Conservation (phyloP, 2,329 filamentous ascomycete genomes). For the Scytalidium sp. region DNA sequence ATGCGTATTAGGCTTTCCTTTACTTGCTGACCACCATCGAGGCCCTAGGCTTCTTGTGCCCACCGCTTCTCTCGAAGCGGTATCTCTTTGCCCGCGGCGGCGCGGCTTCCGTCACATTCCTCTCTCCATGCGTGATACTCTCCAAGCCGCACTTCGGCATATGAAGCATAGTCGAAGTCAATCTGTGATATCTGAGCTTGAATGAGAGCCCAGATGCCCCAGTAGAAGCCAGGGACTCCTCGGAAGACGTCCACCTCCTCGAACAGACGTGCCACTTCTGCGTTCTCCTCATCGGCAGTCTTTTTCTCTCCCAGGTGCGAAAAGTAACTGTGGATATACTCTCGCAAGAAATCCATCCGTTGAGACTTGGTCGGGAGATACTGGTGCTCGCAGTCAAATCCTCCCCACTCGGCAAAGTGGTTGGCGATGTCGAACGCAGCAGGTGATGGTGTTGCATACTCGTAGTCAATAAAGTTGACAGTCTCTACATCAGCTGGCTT, state of each 20-base stretch:
- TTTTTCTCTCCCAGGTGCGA: conserved; percentile 41
- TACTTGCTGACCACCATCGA: no score
- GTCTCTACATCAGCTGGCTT: conserved; percentile 39
- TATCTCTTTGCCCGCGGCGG: conserved; percentile 52
- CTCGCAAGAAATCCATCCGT: conserved; percentile 75
- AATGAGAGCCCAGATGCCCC: conserved; percentile 95
- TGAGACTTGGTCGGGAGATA: conserved; percentile 76
- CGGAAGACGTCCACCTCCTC: conserved; percentile 83
- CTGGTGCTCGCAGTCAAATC: conserved; percentile 89
- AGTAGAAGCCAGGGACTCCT: conserved; percentile 84
- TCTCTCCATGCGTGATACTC: conserved; percentile 94
- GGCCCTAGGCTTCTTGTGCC: conserved; percentile 39
- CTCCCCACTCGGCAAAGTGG: conserved; percentile 98
- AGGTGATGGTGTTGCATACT: conserved; percentile 92
- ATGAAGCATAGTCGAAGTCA: conserved; percentile 92
- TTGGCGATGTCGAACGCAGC: conserved; percentile 96
- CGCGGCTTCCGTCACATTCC: conserved; percentile 63
- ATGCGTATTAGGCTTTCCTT: no score
- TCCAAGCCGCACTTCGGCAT: conserved; percentile 79
- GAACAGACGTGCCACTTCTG: conserved; percentile 67
- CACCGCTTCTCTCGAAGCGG: conserved; percentile 78
- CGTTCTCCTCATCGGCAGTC: conserved; percentile 44
- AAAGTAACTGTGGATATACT: conserved; percentile 79
- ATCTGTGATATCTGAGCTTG: conserved; percentile 93
- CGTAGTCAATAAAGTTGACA: conserved; percentile 94